Evolutionary conservation across 2,329 filamentous ascomycete species (phyloP).

Genomic region (Fonsecaea multimorphosa): DNA sequence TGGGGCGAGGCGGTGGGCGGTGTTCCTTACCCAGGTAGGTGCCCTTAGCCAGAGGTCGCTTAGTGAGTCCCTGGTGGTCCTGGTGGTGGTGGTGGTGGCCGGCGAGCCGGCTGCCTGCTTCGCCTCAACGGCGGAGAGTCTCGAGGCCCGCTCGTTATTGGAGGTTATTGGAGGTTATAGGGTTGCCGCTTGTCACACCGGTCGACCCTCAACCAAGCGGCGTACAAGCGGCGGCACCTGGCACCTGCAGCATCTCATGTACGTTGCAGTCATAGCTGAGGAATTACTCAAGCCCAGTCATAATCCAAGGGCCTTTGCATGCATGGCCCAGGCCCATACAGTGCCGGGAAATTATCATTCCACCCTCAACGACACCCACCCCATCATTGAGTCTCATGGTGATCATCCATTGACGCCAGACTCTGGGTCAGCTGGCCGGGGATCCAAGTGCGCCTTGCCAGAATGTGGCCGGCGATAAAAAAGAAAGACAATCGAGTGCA

Average conservation of each 20-base stretch:
- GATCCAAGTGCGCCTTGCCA: slow-evolving; percentile 18
- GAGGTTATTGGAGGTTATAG: slow-evolving; percentile 3
- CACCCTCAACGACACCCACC: background rate
- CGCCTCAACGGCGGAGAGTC: slow-evolving; percentile 10
- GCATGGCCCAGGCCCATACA: background rate
- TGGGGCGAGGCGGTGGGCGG: slow-evolving; percentile 18
- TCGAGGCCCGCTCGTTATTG: background rate
- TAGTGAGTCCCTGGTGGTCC: no score
- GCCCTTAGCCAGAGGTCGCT: background rate
- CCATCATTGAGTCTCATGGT: background rate
- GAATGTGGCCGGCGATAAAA: slow-evolving; percentile 11
- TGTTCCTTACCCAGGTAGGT: background rate
- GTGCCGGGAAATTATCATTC: slow-evolving; percentile 3
- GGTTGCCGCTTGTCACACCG: slow-evolving; percentile 3
- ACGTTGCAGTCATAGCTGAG: slow-evolving; percentile 9
- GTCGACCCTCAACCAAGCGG: background rate
- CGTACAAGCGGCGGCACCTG: background rate
- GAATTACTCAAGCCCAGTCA: slow-evolving; percentile 7
- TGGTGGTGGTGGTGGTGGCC: background rate
- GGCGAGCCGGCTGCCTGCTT: slow-evolving; percentile 11
- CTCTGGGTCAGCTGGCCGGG: background rate
- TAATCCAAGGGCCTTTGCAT: background rate
- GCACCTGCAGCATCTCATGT: slow-evolving; percentile 2
- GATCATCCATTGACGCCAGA: background rate
- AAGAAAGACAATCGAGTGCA: background rate